Percentiles rank a stretch among this genome's conserved stretches.
These are phyloP conservation scores for Dendrobium catenatum DNA, from an alignment of 106 monocot genomes.

Conservation along the genomic window DNA sequence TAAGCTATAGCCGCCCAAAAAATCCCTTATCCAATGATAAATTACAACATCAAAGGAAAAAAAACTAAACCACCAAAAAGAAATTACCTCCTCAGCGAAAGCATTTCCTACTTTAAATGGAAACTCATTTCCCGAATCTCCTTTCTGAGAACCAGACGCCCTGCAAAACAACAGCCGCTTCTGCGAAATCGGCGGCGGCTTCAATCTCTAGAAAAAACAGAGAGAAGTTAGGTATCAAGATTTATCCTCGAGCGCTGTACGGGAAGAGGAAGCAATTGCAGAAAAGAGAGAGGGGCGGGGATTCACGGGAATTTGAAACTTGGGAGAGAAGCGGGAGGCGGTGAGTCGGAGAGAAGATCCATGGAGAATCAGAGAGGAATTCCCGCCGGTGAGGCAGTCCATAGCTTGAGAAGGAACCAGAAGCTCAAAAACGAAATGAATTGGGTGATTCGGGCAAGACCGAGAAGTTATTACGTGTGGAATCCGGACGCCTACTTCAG, in stretches of 20 bases:
- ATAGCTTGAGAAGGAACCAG: neutral
- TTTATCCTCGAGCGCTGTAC: neutral
- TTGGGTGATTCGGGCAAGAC: too few species aligned
- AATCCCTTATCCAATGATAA: neutral
- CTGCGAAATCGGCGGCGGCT: neutral
- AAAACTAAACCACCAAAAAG: neutral
- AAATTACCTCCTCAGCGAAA: slow-evolving; percentile 53
- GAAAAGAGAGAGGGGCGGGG: neutral
- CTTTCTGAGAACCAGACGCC: slow-evolving; percentile 25
- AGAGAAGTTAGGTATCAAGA: neutral
- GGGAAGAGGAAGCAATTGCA: neutral
- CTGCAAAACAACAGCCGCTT: slow-evolving; percentile 15
- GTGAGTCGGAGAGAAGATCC: slow-evolving; percentile 2
- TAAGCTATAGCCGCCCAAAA: neutral
- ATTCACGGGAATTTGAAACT: slow-evolving; percentile 24
- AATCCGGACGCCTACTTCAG: too few species aligned
- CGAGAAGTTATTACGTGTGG: too few species aligned
- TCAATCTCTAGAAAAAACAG: slow-evolving; percentile 29
- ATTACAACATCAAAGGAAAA: neutral
- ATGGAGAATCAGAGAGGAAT: slow-evolving; percentile 19
- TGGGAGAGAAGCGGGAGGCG: slow-evolving; percentile 10
- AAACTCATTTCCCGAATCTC: slow-evolving; percentile 25
- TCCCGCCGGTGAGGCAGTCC: slow-evolving; percentile 22
- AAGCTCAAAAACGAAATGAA: neutral
- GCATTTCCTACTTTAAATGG: slow-evolving; percentile 27